Evolutionary conservation across 2,329 filamentous ascomycete species (phyloP), one percentile per base, ranked within the genome.

Genomic region (Fusarium redolens): DNA sequence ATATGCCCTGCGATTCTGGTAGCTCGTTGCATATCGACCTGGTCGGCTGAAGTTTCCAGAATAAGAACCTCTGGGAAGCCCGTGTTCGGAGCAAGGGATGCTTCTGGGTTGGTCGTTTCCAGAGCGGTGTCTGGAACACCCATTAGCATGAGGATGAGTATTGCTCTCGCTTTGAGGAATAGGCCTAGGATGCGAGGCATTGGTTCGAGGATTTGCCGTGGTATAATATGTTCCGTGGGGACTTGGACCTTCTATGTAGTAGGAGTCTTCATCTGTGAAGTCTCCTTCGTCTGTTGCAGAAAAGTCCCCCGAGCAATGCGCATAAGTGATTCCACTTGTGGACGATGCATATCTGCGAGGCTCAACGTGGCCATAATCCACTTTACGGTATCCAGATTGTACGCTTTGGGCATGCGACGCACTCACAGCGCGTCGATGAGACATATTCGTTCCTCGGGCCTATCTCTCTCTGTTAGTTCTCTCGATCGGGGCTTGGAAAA

Each of bases 401-500:
- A 44, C 30, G 30, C 30, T 25, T 40, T 57, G 64, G n/a, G 50
- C 17, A n/a, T 60, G 31, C 14, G 70, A 59, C 9, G 65, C 50
- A 48, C 52, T 67, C 22, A 35, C 20, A 33, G 54, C 56, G 20
- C 57, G 65, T 48, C 54, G 63, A 43, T 71, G 57, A 43, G 57
- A 50, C 70, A 73, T 73, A n/a, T 12, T 47, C 12, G 44, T 62
- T 57, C 28, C 35, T 40, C 41, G 14, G 30, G 15, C 56, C 62
- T 72, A 47, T 51, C 35, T 50, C 61, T 47, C 61, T 54, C 54
- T 58, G 60, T 73, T 64, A 73, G 62, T 51, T 61, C 71, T 67
- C 71, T 61, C 30, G 40, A 48, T 40, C 30, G 22, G 71, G 70
- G 40, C 20, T 18, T 56, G 40, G 48, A 31, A 44, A 52, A 41